Base-by-base conservation (phyloP, 768 basidiomycete genomes). In the Xerocomellus chrysenteron region DNA sequence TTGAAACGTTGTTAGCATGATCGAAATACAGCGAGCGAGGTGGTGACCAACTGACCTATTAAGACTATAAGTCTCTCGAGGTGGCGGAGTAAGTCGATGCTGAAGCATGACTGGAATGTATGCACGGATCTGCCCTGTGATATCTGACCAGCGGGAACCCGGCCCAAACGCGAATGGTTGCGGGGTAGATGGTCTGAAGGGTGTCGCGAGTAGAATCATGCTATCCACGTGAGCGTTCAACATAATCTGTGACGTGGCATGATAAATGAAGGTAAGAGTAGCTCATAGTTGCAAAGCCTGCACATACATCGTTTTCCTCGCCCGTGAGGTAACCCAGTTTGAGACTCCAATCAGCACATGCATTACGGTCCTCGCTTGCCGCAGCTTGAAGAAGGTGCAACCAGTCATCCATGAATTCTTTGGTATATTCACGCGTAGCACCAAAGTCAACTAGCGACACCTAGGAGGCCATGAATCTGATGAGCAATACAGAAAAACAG, bases 381-480 rank as follows among this genome's bases (percentile, higher is more conserved):
- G 93, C 94, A 0, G 92, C 87, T 54, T 80, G 79, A n/a, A 98
- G 82, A n/a, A 99, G 80, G 14, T 75, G 76, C 52, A 90, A 77
- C 94, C 95, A 99, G 52, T 76, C 78, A 68, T 94, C 89, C 75
- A 97, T 94, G 69, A 98, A 99, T 53, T 81, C 80, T 57, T 84
- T 84, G 0, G 83, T 79, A 73, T 98, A 99, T 62, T 84, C 86
- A 26, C 94, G 81, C 0, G 94, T 94, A 11, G 97, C 97, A 33
- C 97, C 97, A 65, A 98, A 98, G 72, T 99, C 97, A 50, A 99
- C 90, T 26, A 99, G 76, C 61, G 90, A 91, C 37, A 95, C 76
- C 86, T 92, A 57, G 40, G 35, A 5, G 39, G 32, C 37, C 24
- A 40, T 37, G 36, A 58, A 7, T 50, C 13, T 12, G n/a, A 51